Evolutionary conservation across 2,329 filamentous ascomycete species (phyloP), one percentile per base, ranked within the genome.

Genomic region (Aspergillus bombycis): DNA sequence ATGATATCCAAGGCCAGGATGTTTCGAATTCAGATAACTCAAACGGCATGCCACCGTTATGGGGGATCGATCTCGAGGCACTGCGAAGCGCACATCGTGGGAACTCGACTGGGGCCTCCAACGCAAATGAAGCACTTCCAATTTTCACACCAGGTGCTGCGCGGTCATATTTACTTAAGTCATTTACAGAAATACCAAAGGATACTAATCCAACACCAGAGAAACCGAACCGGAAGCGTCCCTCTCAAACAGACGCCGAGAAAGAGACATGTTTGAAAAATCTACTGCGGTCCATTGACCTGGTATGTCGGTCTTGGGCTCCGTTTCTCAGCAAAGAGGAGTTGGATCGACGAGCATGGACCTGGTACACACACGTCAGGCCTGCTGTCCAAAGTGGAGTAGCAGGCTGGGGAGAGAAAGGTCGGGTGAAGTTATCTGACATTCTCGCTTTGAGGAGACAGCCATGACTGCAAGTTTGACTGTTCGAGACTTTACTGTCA

Each of bases 381-480:
- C 93, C 93, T 0, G 89, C 92, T 23, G 90, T 96, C 2, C 88
- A 91, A 63, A 79, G 83, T 62, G 93, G 93, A 0, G 86, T 87
- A 55, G 86, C 88, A 23, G 93, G 93, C 1, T 96, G 93, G 93
- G 93, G 93, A 32, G 91, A 90, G 14, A 95, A 94, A 76, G 92
- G 91, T 1, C 80, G 82, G 60, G 81, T 96, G 32, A 88, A 83
- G 68, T 75, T 96, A 41, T 80, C 80, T 16, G 87, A 88, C 67
- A 91, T 96, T 46, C 74, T 94, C 19, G 66, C 65, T 45, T 63
- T 74, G 55, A 71, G 64, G 45, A 69, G 67, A 55, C 59, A 64
- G 21, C 23, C 57, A 55, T 70, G 46, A 65, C 57, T 53, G 38
- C 16, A 34, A 19, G 19, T 45, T 28, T 14, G 58, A 54, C 32